Percentiles rank a stretch among this genome's conserved stretches.
Conservation (phyloP, 202 grass and related monocot species). For the Miscanthus sacchariflorus region DNA sequence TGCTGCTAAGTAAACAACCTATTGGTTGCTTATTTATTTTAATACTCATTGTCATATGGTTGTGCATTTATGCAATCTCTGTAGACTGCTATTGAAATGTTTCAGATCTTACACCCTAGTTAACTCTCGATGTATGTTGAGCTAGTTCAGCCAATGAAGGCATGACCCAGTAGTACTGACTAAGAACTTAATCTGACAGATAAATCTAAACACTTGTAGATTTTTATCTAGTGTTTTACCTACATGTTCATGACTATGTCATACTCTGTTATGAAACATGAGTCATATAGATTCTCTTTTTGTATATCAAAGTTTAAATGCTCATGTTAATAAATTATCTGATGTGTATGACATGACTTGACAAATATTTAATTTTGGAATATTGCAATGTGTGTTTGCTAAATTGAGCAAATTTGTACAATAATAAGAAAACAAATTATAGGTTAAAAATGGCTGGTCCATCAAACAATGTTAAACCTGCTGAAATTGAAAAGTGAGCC, state of each 20-base stretch:
- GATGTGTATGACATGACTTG: no score
- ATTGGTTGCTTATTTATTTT: not conserved
- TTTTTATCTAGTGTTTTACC: not conserved
- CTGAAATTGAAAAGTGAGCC: no score
- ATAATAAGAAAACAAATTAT: no score
- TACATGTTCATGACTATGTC: not conserved
- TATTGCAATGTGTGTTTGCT: no score
- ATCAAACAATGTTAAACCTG: no score
- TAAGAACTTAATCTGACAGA: not conserved
- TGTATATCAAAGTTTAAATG: not conserved
- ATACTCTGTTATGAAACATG: not conserved
- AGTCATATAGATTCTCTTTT: not conserved
- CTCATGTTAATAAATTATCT: not conserved
- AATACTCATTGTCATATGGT: not conserved
- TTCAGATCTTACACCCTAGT: not conserved
- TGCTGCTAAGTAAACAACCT: no score
- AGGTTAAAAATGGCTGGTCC: no score
- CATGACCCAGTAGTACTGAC: no score
- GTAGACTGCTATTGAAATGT: not conserved
- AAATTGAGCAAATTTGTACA: no score
- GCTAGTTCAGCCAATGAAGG: not conserved
- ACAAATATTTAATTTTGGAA: no score
- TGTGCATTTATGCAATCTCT: not conserved
- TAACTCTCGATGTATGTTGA: not conserved
- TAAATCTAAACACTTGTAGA: not conserved